phyloP scores from a whole-genome alignment of 2,329 filamentous ascomycete genomes.

The Pseudogymnoascus sp. region DNA sequence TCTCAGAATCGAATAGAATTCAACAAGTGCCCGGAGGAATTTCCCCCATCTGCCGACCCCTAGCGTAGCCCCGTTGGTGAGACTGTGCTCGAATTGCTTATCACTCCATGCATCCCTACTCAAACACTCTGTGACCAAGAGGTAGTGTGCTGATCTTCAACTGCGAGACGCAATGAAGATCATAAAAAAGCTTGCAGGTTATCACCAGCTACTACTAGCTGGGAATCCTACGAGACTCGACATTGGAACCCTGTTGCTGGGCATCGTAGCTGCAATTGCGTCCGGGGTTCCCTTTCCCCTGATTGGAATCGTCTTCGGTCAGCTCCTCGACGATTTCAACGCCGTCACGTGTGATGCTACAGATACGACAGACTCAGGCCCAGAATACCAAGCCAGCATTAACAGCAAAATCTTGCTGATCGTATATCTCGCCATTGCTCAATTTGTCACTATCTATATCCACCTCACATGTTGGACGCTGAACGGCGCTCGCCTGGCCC shows the following conservation, averaged over 20 bases:
- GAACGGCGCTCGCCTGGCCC: conserved; percentile 44
- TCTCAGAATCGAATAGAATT: conserved; percentile 6
- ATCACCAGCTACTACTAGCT: conserved; percentile 30
- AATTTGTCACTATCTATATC: conserved; percentile 55
- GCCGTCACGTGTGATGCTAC: conserved; percentile 40
- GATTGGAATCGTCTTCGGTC: conserved; percentile 53
- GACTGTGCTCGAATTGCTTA: neutral
- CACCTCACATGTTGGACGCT: conserved; percentile 53
- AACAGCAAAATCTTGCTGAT: conserved; percentile 52
- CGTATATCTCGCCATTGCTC: conserved; percentile 55
- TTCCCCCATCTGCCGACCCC: neutral
- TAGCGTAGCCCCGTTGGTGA: neutral
- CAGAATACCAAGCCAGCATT: conserved; percentile 33
- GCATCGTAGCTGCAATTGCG: conserved; percentile 38
- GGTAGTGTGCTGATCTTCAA: neutral
- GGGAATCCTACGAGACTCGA: conserved; percentile 29
- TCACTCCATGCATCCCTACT: neutral
- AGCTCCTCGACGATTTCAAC: conserved; percentile 54
- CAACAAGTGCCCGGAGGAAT: neutral
- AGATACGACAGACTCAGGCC: conserved; percentile 18
- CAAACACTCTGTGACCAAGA: neutral
- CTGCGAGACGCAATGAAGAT: conserved; percentile 21
- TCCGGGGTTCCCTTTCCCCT: conserved; percentile 53
- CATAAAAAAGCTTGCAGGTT: conserved; percentile 27
- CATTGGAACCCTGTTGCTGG: conserved; percentile 27